phyloP scores from a whole-genome alignment of 2,329 filamentous ascomycete genomes.

The Aspergillus pseudonomiae region DNA sequence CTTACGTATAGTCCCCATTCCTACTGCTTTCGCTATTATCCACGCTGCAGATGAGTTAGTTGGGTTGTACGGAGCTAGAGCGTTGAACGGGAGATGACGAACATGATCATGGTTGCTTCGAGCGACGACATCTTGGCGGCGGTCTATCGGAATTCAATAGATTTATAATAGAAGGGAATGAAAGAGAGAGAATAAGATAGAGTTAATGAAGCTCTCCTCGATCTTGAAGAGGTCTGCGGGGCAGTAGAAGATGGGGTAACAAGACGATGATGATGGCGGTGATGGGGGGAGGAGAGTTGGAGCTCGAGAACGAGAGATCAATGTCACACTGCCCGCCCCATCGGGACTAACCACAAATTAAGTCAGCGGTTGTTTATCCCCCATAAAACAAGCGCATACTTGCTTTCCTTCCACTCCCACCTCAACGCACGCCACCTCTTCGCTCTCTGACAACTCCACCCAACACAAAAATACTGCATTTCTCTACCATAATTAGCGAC shows the following conservation, averaged over 20 bases:
- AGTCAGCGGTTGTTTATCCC: slow-evolving; percentile 49
- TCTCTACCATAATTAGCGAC: background rate
- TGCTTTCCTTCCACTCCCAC: slow-evolving; percentile 14
- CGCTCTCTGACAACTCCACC: slow-evolving; percentile 10
- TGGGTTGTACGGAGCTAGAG: slow-evolving; percentile 15
- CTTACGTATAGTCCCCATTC: slow-evolving; percentile 83
- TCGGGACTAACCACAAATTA: slow-evolving; percentile 27
- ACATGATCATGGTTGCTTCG: slow-evolving; percentile 98
- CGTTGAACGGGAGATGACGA: slow-evolving; percentile 24
- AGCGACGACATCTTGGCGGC: slow-evolving; percentile 84
- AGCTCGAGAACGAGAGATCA: slow-evolving; percentile 24
- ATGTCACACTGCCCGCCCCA: slow-evolving; percentile 22
- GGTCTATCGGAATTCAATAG: slow-evolving; percentile 9
- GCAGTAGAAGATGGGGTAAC: slow-evolving; percentile 12
- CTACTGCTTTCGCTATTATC: slow-evolving; percentile 99
- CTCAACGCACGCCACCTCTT: slow-evolving; percentile 18
- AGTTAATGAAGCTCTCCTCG: background rate
- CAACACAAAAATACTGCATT: slow-evolving; percentile 2
- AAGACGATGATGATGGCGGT: slow-evolving; percentile 12
- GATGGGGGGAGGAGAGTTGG: slow-evolving; percentile 29
- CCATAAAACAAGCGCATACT: slow-evolving; percentile 12
- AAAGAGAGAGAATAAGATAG: slow-evolving; percentile 3
- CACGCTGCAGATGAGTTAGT: slow-evolving; percentile 58
- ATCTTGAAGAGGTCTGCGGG: background rate
- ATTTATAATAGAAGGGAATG: background rate